Conservation (phyloP, 2,329 filamentous ascomycete genomes). For the Fusarium caatingaense region DNA sequence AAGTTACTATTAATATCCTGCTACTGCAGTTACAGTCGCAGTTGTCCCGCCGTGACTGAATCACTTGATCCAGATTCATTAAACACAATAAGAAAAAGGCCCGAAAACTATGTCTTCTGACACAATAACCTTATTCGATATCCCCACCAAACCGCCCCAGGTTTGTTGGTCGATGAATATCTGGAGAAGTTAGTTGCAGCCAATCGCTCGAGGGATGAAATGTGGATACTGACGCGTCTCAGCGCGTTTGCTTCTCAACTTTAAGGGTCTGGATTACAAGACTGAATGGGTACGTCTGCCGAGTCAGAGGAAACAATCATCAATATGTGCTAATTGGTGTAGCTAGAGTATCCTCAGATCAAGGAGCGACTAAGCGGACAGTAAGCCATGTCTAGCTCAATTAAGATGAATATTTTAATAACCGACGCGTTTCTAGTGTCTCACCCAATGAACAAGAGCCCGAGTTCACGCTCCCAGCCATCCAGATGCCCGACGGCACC, state of each 20-base stretch:
- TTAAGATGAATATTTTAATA: background rate
- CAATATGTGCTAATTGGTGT: background rate
- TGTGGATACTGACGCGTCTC: background rate
- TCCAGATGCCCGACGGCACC: slow-evolving; percentile 64
- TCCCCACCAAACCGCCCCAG: slow-evolving; percentile 25
- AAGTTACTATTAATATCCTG: slow-evolving; percentile 1
- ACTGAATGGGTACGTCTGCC: slow-evolving; percentile 29
- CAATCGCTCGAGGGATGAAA: background rate
- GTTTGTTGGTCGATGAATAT: slow-evolving; percentile 39
- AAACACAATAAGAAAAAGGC: background rate
- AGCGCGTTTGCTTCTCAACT: slow-evolving; percentile 36
- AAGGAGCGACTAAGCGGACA: slow-evolving; percentile 13
- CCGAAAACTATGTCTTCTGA: slow-evolving; percentile 9
- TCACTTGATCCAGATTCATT: background rate
- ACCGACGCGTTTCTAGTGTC: slow-evolving; percentile 1
- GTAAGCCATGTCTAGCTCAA: background rate
- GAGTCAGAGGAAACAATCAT: too few species aligned
- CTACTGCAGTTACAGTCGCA: background rate
- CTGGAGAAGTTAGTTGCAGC: slow-evolving; percentile 25
- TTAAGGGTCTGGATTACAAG: slow-evolving; percentile 27
- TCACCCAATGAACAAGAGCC: slow-evolving; percentile 7
- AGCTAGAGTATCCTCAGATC: slow-evolving; percentile 36
- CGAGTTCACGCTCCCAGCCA: slow-evolving; percentile 56
- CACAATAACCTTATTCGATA: slow-evolving; percentile 24
- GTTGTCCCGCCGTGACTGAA: background rate